These are phyloP conservation scores for Chimonanthus salicifolius DNA, from an alignment of 164 flowering plant species.

Conservation along the genomic window DNA sequence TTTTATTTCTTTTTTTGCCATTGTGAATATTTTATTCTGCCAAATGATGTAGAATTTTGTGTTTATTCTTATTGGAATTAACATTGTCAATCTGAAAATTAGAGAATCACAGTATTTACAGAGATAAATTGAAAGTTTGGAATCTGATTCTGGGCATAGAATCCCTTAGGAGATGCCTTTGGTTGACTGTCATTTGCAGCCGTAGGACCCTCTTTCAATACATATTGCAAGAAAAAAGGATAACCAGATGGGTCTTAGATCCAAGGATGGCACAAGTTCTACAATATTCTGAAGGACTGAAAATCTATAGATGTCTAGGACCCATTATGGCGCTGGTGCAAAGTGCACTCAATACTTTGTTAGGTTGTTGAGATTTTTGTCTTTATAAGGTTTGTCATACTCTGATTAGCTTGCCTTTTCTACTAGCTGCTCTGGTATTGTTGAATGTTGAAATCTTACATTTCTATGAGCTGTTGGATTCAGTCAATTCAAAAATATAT, in stretches of 20 bases:
- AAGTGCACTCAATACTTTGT: neutral
- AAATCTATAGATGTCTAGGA: neutral
- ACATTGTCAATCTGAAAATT: neutral
- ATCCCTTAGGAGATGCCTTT: neutral
- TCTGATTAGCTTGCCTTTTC: too few species aligned
- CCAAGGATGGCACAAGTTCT: neutral
- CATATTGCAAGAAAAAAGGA: neutral
- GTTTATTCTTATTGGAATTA: neutral
- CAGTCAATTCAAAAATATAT: too few species aligned
- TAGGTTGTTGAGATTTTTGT: too few species aligned
- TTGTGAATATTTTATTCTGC: neutral
- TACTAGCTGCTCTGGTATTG: too few species aligned
- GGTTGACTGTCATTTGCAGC: neutral
- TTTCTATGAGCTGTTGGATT: too few species aligned
- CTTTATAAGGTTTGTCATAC: too few species aligned
- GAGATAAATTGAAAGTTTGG: neutral
- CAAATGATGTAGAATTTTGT: neutral
- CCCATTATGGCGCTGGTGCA: neutral
- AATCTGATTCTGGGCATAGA: neutral
- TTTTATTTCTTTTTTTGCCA: neutral
- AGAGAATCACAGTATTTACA: too few species aligned
- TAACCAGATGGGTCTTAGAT: too few species aligned
- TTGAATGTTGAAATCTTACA: too few species aligned
- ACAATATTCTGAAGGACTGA: neutral
- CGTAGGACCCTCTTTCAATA: neutral